Base-by-base conservation (phyloP, 352 stramenopile genomes). In the Thraustochytrium sp. region DNA sequence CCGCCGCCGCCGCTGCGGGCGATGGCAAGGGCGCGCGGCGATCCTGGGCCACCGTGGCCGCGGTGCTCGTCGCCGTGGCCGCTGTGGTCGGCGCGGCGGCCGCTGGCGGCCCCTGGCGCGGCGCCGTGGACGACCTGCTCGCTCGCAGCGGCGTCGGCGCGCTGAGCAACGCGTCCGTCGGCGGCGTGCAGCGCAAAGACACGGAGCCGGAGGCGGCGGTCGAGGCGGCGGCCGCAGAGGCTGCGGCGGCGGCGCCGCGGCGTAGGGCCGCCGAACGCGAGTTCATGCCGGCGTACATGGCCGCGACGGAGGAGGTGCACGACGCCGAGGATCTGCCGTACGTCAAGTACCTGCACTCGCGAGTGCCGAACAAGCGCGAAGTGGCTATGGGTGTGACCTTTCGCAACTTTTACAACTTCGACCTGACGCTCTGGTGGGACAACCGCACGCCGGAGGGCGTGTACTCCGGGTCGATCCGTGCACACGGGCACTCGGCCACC, bases 371-470 rank as follows among this genome's bases (percentile, higher is more conserved):
- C 18, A 34, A 38, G 11, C 21, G 5, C 23, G 75, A 84, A 29
- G 31, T 31, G 36, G 8, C 82, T 8, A 85, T 85, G 82, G 82
- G 82, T 23, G 82, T 53, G 18, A 76, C 53, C 31, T 85, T 85
- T 55, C 56, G 74, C 11, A 85, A 38, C 49, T 85, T 85, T 63
- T 75, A 59, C 36, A 18, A 4, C 0, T 54, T 48, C 5, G 48
- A 46, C 26, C 29, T 85, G 13, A 63, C 59, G 18, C 84, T 84
- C 34, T 80, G 54, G 29, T 85, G 82, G 82, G 72, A 85, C 61
- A 49, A 85, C 62, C 72, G 82, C 31, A 77, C 72, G n/a, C 31
- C 53, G 0, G 36, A 84, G 40, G 82, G 82, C 29, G 59, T 84
- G 3, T 85, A 85, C 36, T 84, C 65, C 2, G 82, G 82, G 2